Conservation (phyloP, 1,284 basidiomycete genomes). For the Ustilago xerochloae region DNA sequence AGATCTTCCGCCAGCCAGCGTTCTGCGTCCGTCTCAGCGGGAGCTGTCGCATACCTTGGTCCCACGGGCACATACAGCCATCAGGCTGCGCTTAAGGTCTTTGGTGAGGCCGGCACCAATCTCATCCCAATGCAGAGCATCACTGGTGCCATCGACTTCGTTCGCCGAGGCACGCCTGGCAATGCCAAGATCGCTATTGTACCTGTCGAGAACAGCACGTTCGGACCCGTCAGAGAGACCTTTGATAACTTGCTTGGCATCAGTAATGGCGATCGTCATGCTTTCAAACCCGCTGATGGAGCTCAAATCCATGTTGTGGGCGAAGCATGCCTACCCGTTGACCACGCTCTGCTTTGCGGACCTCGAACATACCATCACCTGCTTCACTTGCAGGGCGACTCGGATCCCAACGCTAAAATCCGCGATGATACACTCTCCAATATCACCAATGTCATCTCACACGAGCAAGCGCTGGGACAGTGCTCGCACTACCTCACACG, state of each 20-base stretch:
- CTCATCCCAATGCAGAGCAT: slow-evolving; percentile 52
- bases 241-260: slow-evolving; percentile 41
- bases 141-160: slow-evolving; percentile 50
- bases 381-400: slow-evolving; percentile 38
- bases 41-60: slow-evolving; percentile 47
- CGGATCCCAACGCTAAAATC: slow-evolving; percentile 27
- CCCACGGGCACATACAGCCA: slow-evolving; percentile 50
- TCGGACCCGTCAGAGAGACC: slow-evolving; percentile 46
- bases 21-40: slow-evolving; percentile 48
- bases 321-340: slow-evolving; percentile 37
- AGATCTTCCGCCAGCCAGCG: slow-evolving; percentile 36
- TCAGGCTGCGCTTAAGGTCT: slow-evolving; percentile 48
- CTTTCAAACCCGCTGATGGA: slow-evolving; percentile 25
- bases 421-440: slow-evolving; percentile 47
- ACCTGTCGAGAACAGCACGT: slow-evolving; percentile 48
- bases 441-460: slow-evolving; percentile 52
- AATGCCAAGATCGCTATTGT: slow-evolving; percentile 51
- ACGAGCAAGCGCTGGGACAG: slow-evolving; percentile 53
- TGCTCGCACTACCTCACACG: slow-evolving; percentile 43
- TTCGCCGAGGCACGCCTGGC: slow-evolving; percentile 42
- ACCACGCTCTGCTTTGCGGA: slow-evolving; percentile 49
- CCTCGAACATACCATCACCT: slow-evolving; percentile 49
- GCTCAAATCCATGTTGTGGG: slow-evolving; percentile 38
- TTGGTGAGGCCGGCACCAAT: slow-evolving; percentile 33
- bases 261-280: slow-evolving; percentile 42